These are phyloP conservation scores for Dalbergia cultrata DNA, from an alignment of 306 rosid genomes.

Conservation along the genomic window DNA sequence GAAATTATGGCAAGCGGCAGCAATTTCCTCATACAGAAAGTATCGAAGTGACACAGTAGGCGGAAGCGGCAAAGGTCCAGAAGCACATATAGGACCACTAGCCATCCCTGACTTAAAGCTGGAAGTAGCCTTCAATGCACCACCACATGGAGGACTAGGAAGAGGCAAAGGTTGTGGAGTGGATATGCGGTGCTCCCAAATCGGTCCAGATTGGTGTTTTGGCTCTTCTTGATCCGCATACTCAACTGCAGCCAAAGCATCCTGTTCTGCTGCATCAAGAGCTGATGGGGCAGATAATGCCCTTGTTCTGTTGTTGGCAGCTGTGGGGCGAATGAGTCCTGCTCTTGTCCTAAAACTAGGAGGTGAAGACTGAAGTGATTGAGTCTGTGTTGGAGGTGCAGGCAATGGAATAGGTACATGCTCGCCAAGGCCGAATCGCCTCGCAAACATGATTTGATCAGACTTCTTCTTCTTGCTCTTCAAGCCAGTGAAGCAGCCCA, in stretches of 20 bases:
- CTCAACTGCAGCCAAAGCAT: slow-evolving; percentile 57
- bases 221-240: slow-evolving; percentile 66
- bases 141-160: slow-evolving; percentile 63
- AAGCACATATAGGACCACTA: slow-evolving; percentile 63
- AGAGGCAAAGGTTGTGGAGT: slow-evolving; percentile 92
- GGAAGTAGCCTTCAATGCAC: slow-evolving; percentile 55
- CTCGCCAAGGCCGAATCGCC: slow-evolving; percentile 49
- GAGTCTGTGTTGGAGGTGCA: slow-evolving; percentile 64
- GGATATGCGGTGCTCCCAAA: slow-evolving; percentile 53
- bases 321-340: slow-evolving; percentile 63
- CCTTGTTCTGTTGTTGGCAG: slow-evolving; percentile 55
- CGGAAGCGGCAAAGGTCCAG: slow-evolving; percentile 84
- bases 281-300: slow-evolving; percentile 85
- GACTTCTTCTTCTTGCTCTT: slow-evolving; percentile 73
- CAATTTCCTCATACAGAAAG: slow-evolving; percentile 69
- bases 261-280: slow-evolving; percentile 75
- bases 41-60: slow-evolving; percentile 58
- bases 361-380: slow-evolving; percentile 69
- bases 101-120: slow-evolving; percentile 64
- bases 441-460: slow-evolving; percentile 48
- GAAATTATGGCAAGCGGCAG: slow-evolving; percentile 80
- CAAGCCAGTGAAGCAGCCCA: slow-evolving; percentile 83
- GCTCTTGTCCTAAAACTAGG: slow-evolving; percentile 75
- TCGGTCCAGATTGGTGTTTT: slow-evolving; percentile 49
- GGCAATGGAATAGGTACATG: slow-evolving; percentile 59